phyloP scores from a whole-genome alignment of 23 red algal species.

The Gracilaria gracilis region DNA sequence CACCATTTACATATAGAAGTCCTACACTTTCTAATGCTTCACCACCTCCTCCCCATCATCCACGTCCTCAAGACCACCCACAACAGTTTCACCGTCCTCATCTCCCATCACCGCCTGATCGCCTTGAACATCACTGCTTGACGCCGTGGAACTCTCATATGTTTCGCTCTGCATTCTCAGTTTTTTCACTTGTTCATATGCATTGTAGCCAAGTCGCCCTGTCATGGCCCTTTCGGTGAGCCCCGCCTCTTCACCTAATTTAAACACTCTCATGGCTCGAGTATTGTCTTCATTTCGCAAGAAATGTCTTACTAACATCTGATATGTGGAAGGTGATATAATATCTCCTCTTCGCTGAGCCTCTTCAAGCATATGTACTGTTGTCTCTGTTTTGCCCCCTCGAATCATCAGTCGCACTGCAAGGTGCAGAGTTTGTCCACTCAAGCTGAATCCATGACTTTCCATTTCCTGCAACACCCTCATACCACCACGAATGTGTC shows the following conservation, averaged over 20 bases:
- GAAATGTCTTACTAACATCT: slow-evolving; percentile 55
- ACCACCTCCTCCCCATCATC: neutral
- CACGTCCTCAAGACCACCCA: neutral
- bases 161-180: neutral
- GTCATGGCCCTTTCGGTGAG: slow-evolving; percentile 14
- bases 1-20: neutral
- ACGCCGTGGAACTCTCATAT: neutral
- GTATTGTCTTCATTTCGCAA: neutral
- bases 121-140: neutral
- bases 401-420: slow-evolving; percentile 50
- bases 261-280: neutral
- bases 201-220: slow-evolving; percentile 28
- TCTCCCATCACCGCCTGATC: neutral
- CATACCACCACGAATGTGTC: slow-evolving; percentile 43
- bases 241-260: slow-evolving; percentile 34
- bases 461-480: slow-evolving; percentile 61
- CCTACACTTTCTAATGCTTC: neutral
- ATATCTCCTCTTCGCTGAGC: slow-evolving; percentile 28
- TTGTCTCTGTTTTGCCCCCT: slow-evolving; percentile 8
- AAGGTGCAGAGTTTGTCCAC: slow-evolving; percentile 43
- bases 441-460: slow-evolving; percentile 14
- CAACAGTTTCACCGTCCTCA: neutral
- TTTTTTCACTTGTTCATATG: neutral
- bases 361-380: slow-evolving; percentile 5
- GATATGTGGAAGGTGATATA: slow-evolving; percentile 29